Base-by-base conservation (phyloP, 2,329 filamentous ascomycete genomes). In the Penicillium olsonii region DNA sequence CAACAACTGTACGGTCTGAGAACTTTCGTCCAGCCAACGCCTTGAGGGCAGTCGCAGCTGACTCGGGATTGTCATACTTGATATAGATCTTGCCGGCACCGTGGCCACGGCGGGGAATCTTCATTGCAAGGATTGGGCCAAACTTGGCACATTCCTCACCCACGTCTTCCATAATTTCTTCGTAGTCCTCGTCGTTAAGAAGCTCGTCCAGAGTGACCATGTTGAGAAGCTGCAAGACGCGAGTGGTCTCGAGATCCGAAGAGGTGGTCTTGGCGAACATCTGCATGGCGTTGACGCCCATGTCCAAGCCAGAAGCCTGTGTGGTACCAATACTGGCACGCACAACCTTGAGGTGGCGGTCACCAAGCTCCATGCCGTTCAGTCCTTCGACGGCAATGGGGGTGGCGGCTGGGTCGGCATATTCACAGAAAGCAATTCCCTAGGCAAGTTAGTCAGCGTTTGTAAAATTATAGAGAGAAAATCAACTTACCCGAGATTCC, bases 61-160 rank as follows among this genome's bases (percentile, higher is more conserved):
- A 84, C 42, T 91, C 90, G 2, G 82, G 76, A 3, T 79, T 83
- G 57, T 94, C 89, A 66, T 90, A 99, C 70, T 96, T 97, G 76
- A 99, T 87, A 68, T 87, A 99, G 60, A 99, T 97, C 80, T 97
- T 99, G 68, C 94, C 94, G 18, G 99, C 91, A 39, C 94, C 94
- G 24, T 90, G 83, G 18, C 83, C 84, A 2, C 94, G 92, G 52
- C 94, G 84, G 4, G 94, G 94, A 50, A 99, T 87, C 78, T 99
- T 99, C 72, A 97, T 77, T n/a, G 91, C 88, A 35, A 91, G 57
- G 22, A 99, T 83, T 42, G 79, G 81, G 54, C 95, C 94, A 67
- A 88, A 99, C 71, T 99, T 99, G 65, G 81, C 76, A 74, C 94
- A 97, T 67, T 99, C 94, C 45, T 96, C 94, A 48, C 84, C 82